phyloP scores from a whole-genome alignment of 2,329 filamentous ascomycete species.

The Xylogone sp. region DNA sequence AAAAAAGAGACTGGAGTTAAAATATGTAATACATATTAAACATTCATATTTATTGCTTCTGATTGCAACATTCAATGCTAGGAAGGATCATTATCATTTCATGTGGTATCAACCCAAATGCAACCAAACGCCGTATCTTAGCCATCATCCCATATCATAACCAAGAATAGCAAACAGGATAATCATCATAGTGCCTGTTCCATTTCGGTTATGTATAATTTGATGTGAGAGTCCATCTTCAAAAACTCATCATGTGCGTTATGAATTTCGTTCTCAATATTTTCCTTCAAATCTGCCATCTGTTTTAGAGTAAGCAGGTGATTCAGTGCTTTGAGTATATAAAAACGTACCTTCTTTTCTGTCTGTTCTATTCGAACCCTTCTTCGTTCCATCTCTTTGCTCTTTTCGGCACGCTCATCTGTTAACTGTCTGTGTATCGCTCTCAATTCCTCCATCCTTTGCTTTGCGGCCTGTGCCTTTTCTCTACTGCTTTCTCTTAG shows the following conservation, averaged over 20 bases:
- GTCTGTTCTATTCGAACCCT: slow-evolving; percentile 95
- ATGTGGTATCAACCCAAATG: slow-evolving; percentile 23
- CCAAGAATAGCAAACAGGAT: slow-evolving; percentile 8
- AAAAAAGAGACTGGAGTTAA: slow-evolving; percentile 32
- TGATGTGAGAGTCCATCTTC: slow-evolving; percentile 96
- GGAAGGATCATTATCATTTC: slow-evolving; percentile 23
- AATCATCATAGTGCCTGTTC: slow-evolving; percentile 67
- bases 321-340: background rate
- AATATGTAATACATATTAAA: background rate
- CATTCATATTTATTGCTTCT: background rate
- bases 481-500: slow-evolving; percentile 75
- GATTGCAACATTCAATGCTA: background rate
- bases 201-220: slow-evolving; percentile 98
- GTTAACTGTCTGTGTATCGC: slow-evolving; percentile 75
- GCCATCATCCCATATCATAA: slow-evolving; percentile 5
- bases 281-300: slow-evolving; percentile 98
- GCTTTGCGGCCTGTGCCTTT: slow-evolving; percentile 77
- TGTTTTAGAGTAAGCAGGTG: slow-evolving; percentile 37
- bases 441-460: slow-evolving; percentile 86
- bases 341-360: slow-evolving; percentile 81
- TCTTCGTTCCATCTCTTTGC: slow-evolving; percentile 86
- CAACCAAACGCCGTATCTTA: slow-evolving; percentile 25
- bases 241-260: slow-evolving; percentile 89
- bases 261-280: slow-evolving; percentile 92
- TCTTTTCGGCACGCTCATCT: slow-evolving; percentile 82